Conservation (phyloP, 768 basidiomycete genomes). For the Flagelloscypha sp. region DNA sequence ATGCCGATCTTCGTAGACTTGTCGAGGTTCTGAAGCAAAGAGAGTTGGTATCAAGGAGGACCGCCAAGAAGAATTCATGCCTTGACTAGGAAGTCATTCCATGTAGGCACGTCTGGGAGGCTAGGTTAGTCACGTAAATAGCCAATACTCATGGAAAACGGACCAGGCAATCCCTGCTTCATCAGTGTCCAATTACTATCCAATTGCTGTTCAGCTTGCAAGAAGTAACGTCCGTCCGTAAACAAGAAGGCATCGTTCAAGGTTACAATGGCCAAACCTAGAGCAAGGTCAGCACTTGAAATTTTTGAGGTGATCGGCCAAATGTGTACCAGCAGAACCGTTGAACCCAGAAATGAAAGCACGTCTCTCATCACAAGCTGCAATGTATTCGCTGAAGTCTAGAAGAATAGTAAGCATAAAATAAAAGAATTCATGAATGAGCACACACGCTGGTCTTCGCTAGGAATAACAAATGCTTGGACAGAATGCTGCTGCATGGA, state of each 20-base stretch:
- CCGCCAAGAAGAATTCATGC: slow-evolving; percentile 26
- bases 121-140: slow-evolving; percentile 9
- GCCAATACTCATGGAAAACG: slow-evolving; percentile 10
- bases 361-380: slow-evolving; percentile 74
- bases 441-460: slow-evolving; percentile 84
- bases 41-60: no score
- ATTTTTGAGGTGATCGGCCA: not conserved
- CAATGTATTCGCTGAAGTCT: slow-evolving; percentile 89
- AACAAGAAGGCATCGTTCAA: slow-evolving; percentile 68
- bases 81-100: slow-evolving; percentile 82
- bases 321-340: slow-evolving; percentile 74
- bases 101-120: slow-evolving; percentile 69
- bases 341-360: slow-evolving; percentile 90
- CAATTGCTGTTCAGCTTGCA: slow-evolving; percentile 87
- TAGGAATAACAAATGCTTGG: slow-evolving; percentile 75
- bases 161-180: slow-evolving; percentile 84
- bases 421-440: slow-evolving; percentile 1
- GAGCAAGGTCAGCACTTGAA: no score
- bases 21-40: slow-evolving; percentile 45
- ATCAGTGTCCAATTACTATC: slow-evolving; percentile 93
- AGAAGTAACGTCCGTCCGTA: slow-evolving; percentile 92
- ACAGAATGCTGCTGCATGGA: slow-evolving; percentile 60
- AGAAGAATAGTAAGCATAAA: slow-evolving; percentile 4
- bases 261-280: slow-evolving; percentile 75
- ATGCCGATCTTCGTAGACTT: slow-evolving; percentile 65